Conservation (phyloP, 257 asterid genomes). For the Eustoma russellianum region DNA sequence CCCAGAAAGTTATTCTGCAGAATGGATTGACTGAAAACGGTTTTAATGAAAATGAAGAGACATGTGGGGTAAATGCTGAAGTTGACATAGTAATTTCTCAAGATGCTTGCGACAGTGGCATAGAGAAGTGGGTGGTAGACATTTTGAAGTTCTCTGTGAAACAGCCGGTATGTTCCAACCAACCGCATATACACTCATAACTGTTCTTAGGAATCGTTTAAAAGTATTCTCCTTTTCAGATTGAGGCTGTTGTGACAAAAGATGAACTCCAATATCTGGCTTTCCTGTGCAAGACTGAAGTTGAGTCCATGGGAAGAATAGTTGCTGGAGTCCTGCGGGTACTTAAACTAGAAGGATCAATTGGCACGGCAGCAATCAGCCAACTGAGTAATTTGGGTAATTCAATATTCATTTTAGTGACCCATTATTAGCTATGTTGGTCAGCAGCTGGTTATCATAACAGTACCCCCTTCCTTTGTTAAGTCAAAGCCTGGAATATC, state of each 20-base stretch:
- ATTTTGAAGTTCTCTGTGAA: constrained; percentile 73
- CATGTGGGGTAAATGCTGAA: constrained; percentile 54
- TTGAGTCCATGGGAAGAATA: constrained; percentile 84
- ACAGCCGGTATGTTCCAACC: constrained; percentile 57
- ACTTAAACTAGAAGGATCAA: constrained; percentile 77
- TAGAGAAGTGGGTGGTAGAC: constrained; percentile 61
- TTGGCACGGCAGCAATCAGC: constrained; percentile 72
- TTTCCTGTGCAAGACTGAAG: constrained; percentile 71
- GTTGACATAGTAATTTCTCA: constrained; percentile 63
- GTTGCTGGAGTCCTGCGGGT: constrained; percentile 81
- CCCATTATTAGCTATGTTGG: too few species aligned
- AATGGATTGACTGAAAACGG: constrained; percentile 39
- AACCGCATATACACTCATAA: neutral
- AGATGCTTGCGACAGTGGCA: constrained; percentile 34
- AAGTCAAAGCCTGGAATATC: neutral
- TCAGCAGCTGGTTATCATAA: too few species aligned
- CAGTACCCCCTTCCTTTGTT: too few species aligned
- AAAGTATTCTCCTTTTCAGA: constrained; percentile 28
- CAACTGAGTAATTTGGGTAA: constrained; percentile 91
- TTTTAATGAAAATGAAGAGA: constrained; percentile 30
- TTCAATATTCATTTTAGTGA: constrained; percentile 3
- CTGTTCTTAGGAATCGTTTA: constrained; percentile 6
- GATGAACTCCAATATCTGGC: constrained; percentile 71
- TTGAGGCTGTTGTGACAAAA: constrained; percentile 80
- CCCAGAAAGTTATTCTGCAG: constrained; percentile 21